A percentile compares a stretch with the other conserved stretches of the same genome.
These are phyloP conservation scores for Saccharomyces cerevisiae DNA, from an alignment of 805 yeast species.

Conservation along the genomic window DNA sequence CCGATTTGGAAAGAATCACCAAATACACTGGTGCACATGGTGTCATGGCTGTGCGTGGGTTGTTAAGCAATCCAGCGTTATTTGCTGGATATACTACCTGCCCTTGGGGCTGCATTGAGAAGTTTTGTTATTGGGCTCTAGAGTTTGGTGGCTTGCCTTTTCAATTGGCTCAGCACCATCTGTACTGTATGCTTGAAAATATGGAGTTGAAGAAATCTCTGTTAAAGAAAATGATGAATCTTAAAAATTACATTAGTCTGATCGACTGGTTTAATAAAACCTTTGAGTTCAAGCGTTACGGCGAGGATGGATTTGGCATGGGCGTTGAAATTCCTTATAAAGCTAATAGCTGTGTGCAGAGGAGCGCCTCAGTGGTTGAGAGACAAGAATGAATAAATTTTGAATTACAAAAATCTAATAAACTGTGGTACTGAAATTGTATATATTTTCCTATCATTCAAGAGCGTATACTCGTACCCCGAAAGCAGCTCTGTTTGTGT, in stretches of 20 bases:
- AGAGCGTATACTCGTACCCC: neutral
- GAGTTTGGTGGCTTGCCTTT: conserved; percentile 75
- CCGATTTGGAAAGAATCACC: conserved; percentile 58
- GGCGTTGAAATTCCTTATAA: conserved; percentile 39
- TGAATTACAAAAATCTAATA: neutral
- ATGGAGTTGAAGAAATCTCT: conserved; percentile 39
- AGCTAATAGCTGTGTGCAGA: neutral
- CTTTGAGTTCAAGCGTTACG: conserved; percentile 58
- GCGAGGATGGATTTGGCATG: conserved; percentile 63
- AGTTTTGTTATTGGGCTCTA: conserved; percentile 68
- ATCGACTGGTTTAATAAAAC: conserved; percentile 74
- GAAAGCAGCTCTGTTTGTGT: neutral
- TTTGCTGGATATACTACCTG: conserved; percentile 66
- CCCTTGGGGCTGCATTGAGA: conserved; percentile 89
- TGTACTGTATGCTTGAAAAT: conserved; percentile 73
- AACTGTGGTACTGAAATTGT: neutral
- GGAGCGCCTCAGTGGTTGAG: neutral
- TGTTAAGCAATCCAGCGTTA: conserved; percentile 76
- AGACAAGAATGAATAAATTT: neutral
- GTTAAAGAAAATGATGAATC: conserved; percentile 56
- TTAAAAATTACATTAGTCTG: conserved; percentile 50
- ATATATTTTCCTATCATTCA: neutral
- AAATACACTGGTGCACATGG: conserved; percentile 75
- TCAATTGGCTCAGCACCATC: conserved; percentile 77
- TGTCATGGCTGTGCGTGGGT: conserved; percentile 91